These are phyloP conservation scores for Polyporus arcularius DNA, from an alignment of 768 basidiomycete species.

Conservation along the genomic window DNA sequence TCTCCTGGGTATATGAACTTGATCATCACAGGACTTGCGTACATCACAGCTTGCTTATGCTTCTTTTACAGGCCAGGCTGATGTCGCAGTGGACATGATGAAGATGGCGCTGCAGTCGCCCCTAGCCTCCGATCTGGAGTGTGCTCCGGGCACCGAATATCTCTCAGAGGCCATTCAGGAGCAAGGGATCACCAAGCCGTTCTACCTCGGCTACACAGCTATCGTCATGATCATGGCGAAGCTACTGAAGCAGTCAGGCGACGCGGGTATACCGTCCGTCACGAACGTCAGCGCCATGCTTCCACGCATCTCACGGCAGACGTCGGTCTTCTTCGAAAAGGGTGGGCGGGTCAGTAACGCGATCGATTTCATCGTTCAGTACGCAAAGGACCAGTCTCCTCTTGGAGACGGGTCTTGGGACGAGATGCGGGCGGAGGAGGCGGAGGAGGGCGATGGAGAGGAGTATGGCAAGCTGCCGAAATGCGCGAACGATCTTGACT, in stretches of 20 bases:
- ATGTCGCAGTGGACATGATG: background rate
- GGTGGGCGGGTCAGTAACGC: slow-evolving; percentile 12
- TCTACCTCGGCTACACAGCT: background rate
- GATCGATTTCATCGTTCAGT: slow-evolving; percentile 5
- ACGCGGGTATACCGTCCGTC: background rate
- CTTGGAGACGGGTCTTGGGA: slow-evolving; percentile 8
- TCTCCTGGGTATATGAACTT: background rate
- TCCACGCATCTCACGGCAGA: background rate
- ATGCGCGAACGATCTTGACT: slow-evolving; percentile 16
- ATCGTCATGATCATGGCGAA: background rate
- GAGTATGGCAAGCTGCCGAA: slow-evolving; percentile 2
- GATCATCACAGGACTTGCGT: background rate
- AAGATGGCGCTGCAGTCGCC: background rate
- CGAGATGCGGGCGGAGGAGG: background rate
- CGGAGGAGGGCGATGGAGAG: background rate
- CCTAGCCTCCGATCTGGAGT: background rate
- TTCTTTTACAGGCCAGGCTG: background rate
- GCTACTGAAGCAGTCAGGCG: background rate
- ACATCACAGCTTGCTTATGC: no score
- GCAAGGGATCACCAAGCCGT: background rate
- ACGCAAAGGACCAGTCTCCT: slow-evolving; percentile 5
- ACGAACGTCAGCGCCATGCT: background rate
- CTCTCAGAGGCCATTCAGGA: background rate
- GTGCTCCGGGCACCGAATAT: background rate
- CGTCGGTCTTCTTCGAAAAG: background rate